Evolutionary conservation across 2,329 filamentous ascomycete species (phyloP), one percentile per base, ranked within the genome.

Genomic region (Raffaelea ambrosiae): DNA sequence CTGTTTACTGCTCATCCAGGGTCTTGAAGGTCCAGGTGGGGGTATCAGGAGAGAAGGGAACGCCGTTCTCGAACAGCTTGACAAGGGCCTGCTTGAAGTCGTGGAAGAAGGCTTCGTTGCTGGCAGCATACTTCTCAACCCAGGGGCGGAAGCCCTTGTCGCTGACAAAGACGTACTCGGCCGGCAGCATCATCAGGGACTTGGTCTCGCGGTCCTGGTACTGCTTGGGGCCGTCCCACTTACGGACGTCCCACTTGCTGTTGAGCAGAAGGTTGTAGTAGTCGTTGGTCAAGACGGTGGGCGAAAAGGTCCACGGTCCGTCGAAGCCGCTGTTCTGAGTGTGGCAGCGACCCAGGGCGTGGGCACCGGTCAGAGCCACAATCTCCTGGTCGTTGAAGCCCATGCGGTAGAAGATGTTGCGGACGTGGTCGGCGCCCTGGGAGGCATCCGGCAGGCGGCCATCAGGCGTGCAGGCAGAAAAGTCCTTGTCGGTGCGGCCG

Each of bases 341-440:
- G 76, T 97, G 93, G 73, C 61, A 94, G 56, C 90, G 87, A 53
- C 90, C 90, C 35, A 95, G 79, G 46, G 88, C 86, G 71, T 95
- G 89, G 43, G 86, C 89, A 57, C 89, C 89, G 21, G 77, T 76
- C 46, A 97, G 79, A 26, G 91, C 93, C 41, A 96, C 91, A 63
- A 97, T 97, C 70, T 96, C 90, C 61, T 86, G 86, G 71, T 98
- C 91, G 67, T 93, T 85, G 77, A 96, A 97, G 57, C 91, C 91
- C 91, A 97, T 97, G 64, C 91, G 88, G 67, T 83, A 80, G 70
- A 97, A 98, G 73, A 97, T 91, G 70, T 80, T 79, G 61, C 93
- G 85, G 59, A 97, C 78, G 71, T 97, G 91, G 62, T 82, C 79
- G 53, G 82, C 73, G 52, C 79, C 84, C 76, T 96, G 80, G 58